phyloP scores from a whole-genome alignment of 2,329 filamentous ascomycete species.

The Trichophyton rubrum region DNA sequence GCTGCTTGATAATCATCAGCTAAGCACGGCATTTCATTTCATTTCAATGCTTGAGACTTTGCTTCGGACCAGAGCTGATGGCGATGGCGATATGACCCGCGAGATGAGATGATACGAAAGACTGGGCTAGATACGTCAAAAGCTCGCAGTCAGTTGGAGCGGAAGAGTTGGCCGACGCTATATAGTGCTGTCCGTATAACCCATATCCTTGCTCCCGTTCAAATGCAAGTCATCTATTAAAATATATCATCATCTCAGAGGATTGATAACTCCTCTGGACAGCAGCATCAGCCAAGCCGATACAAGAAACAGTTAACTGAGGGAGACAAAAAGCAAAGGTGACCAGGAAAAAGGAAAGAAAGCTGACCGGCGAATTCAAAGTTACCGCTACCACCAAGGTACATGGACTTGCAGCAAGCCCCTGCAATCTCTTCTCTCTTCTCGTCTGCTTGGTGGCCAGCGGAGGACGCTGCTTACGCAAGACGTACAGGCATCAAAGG shows the following conservation, averaged over 20 bases:
- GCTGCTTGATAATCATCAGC: slow-evolving; percentile 2
- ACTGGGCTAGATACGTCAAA: not conserved
- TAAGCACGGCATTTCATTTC: not conserved
- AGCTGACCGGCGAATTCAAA: not conserved
- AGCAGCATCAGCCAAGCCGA: not conserved
- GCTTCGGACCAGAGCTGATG: not conserved
- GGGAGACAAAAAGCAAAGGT: not conserved
- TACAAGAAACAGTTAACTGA: not conserved
- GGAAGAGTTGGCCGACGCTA: slow-evolving; percentile 4
- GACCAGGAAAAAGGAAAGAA: not conserved
- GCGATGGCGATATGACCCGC: not conserved
- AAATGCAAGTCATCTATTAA: not conserved
- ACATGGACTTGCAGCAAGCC: not conserved
- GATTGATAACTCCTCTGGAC: not conserved
- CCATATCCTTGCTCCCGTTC: not conserved
- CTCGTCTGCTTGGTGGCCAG: not conserved
- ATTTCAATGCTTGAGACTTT: not conserved
- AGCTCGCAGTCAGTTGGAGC: not conserved
- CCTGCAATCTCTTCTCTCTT: not conserved
- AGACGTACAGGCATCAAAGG: not conserved
- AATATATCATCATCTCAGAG: not conserved
- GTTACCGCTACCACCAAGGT: slow-evolving; percentile 3
- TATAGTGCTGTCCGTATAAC: not conserved
- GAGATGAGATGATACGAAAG: not conserved
- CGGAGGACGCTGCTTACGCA: not conserved